Percentiles rank a stretch among this genome's conserved stretches.
Conservation (phyloP, 176 grass and related monocot genomes). For the Tuctoria greenei region DNA sequence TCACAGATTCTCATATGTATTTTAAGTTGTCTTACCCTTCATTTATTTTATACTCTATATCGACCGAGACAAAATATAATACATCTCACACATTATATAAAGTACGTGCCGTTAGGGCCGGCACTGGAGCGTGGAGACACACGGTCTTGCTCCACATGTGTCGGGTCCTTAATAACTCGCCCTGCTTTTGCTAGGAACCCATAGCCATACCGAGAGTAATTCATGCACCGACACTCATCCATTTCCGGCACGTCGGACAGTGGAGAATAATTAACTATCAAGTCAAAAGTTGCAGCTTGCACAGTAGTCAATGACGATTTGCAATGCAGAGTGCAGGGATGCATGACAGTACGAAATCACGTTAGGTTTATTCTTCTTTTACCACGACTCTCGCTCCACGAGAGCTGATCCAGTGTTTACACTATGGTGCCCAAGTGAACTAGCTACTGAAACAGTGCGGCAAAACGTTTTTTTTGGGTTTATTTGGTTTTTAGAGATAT, state of each 20-base stretch:
- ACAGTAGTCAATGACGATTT: background rate
- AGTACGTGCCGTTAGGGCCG: background rate
- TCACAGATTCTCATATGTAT: no score
- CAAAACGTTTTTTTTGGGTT: background rate
- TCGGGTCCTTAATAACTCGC: background rate
- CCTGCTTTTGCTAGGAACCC: constrained; percentile 12
- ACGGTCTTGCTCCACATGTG: constrained; percentile 1
- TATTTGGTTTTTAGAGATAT: no score
- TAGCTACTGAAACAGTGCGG: background rate
- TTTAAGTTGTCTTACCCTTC: no score
- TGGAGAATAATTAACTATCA: background rate
- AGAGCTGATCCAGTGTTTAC: background rate
- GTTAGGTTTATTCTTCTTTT: background rate
- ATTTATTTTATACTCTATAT: no score
- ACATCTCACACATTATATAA: no score
- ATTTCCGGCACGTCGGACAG: background rate
- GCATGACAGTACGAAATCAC: background rate
- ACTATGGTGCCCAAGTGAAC: background rate
- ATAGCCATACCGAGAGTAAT: background rate
- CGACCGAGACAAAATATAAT: no score
- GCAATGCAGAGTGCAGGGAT: background rate
- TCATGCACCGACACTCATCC: background rate
- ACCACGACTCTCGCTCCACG: background rate
- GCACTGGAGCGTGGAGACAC: constrained; percentile 14
- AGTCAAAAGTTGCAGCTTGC: background rate